Evolutionary conservation across 257 asterid species (phyloP).

Genomic region (Jaltomata sinuosa): DNA sequence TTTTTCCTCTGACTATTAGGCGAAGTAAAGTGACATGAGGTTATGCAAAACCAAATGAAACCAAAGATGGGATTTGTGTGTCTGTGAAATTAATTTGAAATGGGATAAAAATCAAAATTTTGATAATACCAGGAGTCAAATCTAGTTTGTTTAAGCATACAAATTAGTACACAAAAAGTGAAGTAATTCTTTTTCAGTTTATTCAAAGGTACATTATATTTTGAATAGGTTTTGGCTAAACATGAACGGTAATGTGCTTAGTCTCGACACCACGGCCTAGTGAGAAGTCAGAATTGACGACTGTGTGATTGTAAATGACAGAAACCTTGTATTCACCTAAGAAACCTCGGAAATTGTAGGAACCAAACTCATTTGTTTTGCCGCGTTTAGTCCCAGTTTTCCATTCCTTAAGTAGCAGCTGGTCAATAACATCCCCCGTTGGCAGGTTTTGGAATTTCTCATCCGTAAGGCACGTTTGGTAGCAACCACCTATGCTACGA

Average conservation of each 20-base stretch:
- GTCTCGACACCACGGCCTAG: conserved; percentile 28
- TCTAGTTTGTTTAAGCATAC: not conserved
- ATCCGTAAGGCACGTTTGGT: not conserved
- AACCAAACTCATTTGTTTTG: not conserved
- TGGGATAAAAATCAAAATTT: not conserved
- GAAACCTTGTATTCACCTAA: conserved; percentile 31
- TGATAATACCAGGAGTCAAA: not conserved
- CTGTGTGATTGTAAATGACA: conserved; percentile 7
- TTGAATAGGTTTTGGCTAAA: not conserved
- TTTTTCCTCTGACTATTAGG: not conserved
- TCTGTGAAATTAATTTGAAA: not conserved
- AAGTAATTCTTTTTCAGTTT: not conserved
- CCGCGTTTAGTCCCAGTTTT: not conserved
- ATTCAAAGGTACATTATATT: not conserved
- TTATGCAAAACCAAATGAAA: not conserved
- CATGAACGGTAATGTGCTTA: conserved; percentile 5
- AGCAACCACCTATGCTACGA: not conserved
- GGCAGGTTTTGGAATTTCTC: not conserved
- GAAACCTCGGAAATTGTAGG: conserved; percentile 22
- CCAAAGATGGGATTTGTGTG: not conserved
- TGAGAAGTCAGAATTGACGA: conserved; percentile 11
- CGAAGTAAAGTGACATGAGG: not conserved
- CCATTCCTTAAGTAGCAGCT: not conserved
- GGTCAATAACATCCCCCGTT: not conserved
- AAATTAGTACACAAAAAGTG: not conserved